phyloP scores from a whole-genome alignment of 352 stramenopile genomes.

The Pythium oligandrum region DNA sequence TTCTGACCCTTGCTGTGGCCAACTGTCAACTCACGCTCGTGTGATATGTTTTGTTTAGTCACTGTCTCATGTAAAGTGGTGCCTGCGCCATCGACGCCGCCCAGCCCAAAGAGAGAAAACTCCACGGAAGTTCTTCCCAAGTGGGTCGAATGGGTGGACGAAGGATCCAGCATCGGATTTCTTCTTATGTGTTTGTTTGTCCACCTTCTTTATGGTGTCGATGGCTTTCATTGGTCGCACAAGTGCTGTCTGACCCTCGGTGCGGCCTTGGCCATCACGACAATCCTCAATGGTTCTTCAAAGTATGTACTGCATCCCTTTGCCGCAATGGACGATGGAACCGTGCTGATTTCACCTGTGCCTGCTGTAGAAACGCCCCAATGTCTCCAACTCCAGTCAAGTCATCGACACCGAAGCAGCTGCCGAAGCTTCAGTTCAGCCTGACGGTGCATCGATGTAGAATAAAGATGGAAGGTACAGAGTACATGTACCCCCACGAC shows the following conservation, averaged over 20 bases:
- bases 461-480: constrained; percentile 74
- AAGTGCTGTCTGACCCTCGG: constrained; percentile 82
- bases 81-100: constrained; percentile 26
- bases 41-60: constrained; percentile 19
- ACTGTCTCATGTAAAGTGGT: constrained; percentile 76
- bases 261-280: constrained; percentile 75
- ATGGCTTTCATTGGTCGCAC: constrained; percentile 83
- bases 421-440: constrained; percentile 75
- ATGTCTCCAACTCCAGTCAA: constrained; percentile 32
- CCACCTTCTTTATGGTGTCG: constrained; percentile 75
- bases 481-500: constrained; percentile 48
- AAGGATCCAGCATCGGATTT: constrained; percentile 77
- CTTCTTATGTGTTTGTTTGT: constrained; percentile 82
- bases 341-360: too few relatives aligned
- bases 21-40: too few relatives aligned
- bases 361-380: constrained; percentile 17
- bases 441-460: constrained; percentile 76
- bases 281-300: constrained; percentile 65
- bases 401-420: constrained; percentile 43
- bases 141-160: constrained; percentile 71
- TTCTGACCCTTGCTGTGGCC: background rate
- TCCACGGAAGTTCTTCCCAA: constrained; percentile 38
- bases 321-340: too few relatives aligned
- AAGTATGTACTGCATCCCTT: constrained; percentile 8
- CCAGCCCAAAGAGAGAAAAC: constrained; percentile 21